Evolutionary conservation across 2,329 filamentous ascomycete genomes (phyloP).

Genomic region (Colletotrichum truncatum): DNA sequence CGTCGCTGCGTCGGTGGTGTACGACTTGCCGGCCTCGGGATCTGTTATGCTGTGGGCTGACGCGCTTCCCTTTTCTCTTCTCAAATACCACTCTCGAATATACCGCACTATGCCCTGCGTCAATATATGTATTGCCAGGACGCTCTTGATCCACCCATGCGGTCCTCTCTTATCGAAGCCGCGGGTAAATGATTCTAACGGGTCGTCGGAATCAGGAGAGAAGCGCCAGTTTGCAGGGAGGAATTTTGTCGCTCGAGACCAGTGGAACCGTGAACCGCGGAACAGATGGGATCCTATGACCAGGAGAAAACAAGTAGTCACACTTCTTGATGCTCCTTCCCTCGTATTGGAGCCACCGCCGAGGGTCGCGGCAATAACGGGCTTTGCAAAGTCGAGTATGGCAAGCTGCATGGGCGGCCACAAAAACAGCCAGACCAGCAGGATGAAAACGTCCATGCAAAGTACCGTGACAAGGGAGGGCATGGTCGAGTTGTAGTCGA

Average conservation of each 20-base stretch:
- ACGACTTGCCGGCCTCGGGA: slow-evolving; percentile 69
- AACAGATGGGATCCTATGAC: slow-evolving; percentile 66
- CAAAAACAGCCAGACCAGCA: slow-evolving; percentile 87
- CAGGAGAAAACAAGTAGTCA: slow-evolving; percentile 76
- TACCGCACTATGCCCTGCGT: slow-evolving; percentile 78
- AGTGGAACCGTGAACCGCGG: slow-evolving; percentile 58
- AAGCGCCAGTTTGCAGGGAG: slow-evolving; percentile 58
- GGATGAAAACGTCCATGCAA: slow-evolving; percentile 83
- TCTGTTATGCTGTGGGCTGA: slow-evolving; percentile 61
- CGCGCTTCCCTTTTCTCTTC: slow-evolving; percentile 65
- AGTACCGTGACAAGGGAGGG: slow-evolving; percentile 87
- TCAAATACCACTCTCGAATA: slow-evolving; percentile 74
- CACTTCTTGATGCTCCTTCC: slow-evolving; percentile 75
- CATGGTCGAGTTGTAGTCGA: slow-evolving; percentile 86
- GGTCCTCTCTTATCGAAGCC: slow-evolving; percentile 67
- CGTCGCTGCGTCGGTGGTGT: slow-evolving; percentile 42
- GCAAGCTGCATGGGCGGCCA: slow-evolving; percentile 90
- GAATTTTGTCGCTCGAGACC: slow-evolving; percentile 55
- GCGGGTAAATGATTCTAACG: slow-evolving; percentile 53
- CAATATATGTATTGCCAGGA: slow-evolving; percentile 78
- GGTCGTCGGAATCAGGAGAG: slow-evolving; percentile 54
- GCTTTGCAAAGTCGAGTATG: slow-evolving; percentile 89
- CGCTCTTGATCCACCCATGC: slow-evolving; percentile 73
- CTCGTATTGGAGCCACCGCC: slow-evolving; percentile 80
- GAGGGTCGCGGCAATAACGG: slow-evolving; percentile 90